Percentiles rank a stretch among this genome's conserved stretches.
phyloP scores from a whole-genome alignment of 1,284 basidiomycete species.

The Papiliotrema fonsecae region DNA sequence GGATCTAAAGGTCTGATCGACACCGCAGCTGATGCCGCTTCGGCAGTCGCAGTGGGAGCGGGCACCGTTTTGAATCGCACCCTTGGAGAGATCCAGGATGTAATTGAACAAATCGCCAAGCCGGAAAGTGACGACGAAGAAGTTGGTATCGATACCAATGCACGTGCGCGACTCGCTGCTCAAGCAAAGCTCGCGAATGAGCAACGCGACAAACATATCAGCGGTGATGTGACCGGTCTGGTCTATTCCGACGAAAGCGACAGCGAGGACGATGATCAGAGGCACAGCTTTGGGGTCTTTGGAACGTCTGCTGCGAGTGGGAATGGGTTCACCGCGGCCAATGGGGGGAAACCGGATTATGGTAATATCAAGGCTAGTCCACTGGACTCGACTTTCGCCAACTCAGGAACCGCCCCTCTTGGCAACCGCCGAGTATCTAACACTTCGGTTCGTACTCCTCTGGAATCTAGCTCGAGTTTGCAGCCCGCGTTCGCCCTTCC shows the following conservation, averaged over 20 bases:
- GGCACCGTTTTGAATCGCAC: slow-evolving; percentile 68
- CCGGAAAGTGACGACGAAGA: slow-evolving; percentile 47
- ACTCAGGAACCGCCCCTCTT: background rate
- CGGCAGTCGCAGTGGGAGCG: slow-evolving; percentile 11
- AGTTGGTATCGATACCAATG: slow-evolving; percentile 58
- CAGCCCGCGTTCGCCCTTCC: slow-evolving; percentile 21
- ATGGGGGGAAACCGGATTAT: too few relatives aligned
- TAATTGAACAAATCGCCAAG: slow-evolving; percentile 65
- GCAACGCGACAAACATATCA: slow-evolving; percentile 53
- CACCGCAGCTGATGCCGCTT: slow-evolving; percentile 10
- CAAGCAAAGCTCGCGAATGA: slow-evolving; percentile 56
- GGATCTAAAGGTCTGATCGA: background rate
- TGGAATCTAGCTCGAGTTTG: background rate
- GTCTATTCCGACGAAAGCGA: slow-evolving; percentile 49
- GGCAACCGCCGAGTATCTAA: background rate
- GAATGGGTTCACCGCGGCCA: too few relatives aligned
- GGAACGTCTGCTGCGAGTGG: background rate
- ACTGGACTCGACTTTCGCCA: background rate
- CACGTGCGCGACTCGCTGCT: slow-evolving; percentile 63
- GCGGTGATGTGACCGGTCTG: slow-evolving; percentile 36
- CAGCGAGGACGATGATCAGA: slow-evolving; percentile 41
- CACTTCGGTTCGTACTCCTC: background rate
- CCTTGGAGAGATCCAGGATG: slow-evolving; percentile 79
- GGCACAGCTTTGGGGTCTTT: background rate
- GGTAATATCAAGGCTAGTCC: background rate